These are phyloP conservation scores for Stevia rebaudiana DNA, from an alignment of 140 eudicot genomes.

Conservation along the genomic window DNA sequence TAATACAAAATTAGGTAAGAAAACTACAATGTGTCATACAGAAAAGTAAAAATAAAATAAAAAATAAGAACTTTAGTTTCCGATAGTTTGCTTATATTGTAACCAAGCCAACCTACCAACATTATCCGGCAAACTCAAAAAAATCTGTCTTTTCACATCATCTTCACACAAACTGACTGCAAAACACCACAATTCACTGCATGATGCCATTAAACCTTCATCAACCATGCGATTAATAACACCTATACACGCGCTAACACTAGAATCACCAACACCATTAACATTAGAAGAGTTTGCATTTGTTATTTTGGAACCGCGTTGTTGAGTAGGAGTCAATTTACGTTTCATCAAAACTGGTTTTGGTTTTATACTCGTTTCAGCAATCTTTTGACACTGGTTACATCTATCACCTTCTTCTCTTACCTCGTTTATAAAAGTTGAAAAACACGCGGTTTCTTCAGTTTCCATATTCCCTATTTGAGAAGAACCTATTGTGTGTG, in stretches of 20 bases:
- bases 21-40: too few species aligned
- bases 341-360: background rate
- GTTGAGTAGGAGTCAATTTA: background rate
- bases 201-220: background rate
- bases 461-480: background rate
- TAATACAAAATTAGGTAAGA: background rate
- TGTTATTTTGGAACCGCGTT: background rate
- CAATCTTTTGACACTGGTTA: background rate
- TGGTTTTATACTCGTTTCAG: background rate
- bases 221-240: background rate
- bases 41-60: background rate
- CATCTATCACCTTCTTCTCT: background rate
- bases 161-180: constrained; percentile 16
- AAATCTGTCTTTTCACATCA: constrained; percentile 8
- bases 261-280: background rate
- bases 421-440: background rate
- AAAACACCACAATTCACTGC: constrained; percentile 15
- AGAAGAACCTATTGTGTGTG: background rate
- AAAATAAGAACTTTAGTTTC: background rate
- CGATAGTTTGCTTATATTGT: background rate
- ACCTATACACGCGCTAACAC: background rate
- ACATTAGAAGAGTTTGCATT: background rate
- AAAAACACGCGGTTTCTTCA: background rate
- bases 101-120: constrained; percentile 14
- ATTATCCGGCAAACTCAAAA: constrained; percentile 7